Evolutionary conservation across 306 rosid genomes (phyloP), one percentile per base, ranked within the genome.

Genomic region (Rubus idaeus): DNA sequence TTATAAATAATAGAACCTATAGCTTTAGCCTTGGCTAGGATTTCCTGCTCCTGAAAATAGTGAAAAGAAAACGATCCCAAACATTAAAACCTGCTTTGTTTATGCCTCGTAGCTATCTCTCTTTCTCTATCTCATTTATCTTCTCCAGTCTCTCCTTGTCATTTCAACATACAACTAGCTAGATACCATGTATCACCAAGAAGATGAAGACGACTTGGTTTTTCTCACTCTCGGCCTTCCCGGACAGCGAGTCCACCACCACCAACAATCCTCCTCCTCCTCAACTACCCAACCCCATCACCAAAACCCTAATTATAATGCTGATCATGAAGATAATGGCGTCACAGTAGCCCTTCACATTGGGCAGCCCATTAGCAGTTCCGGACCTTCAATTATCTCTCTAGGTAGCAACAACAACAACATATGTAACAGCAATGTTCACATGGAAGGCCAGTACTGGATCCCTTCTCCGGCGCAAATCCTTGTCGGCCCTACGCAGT

Each of bases 401-500:
- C 16, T 50, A 2, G 17, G 13, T 50, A 65, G 14, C 26, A 39
- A 21, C 17, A 83, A 84, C 57, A 71, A 79, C 55, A 87, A 77
- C 35, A 30, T 30, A 2, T 30, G 35, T 30, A 30, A 30, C 75
- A 82, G 58, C 30, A 56, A 45, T 7, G 10, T 55, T 56, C 69
- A 60, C 58, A 30, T 77, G n/a, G 79, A 84, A 74, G 85, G 81
- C 64, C 96, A 91, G 62, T 94, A 92, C 70, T 94, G 98, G 98
- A 92, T 94, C 44, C 98, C 98, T 64, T 86, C 98, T 35, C 90
- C 92, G 7, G 90, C 97, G 3, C 98, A 94, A 79, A 94, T 94
- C 81, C 95, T 94, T 13, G 96, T 92, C 30, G 98, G 98, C 23
- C 96, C 97, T 30, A 90, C 98, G 8, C 98, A 94, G 81, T 94